These are phyloP conservation scores for Pichia deserticola DNA, from an alignment of 805 yeast genomes.

Conservation along the genomic window DNA sequence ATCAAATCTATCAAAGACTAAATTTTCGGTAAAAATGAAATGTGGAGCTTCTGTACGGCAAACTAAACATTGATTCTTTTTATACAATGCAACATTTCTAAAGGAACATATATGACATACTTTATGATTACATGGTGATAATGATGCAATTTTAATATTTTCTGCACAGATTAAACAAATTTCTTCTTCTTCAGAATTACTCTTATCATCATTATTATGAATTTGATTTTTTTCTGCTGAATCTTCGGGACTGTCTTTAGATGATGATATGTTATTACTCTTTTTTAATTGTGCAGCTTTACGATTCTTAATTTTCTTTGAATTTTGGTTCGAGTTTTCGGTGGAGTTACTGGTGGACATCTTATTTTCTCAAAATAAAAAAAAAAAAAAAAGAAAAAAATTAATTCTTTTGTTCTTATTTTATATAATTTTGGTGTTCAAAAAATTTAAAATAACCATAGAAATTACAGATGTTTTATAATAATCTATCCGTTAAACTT, in stretches of 20 bases:
- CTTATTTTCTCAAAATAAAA: too few species aligned
- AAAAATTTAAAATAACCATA: too few species aligned
- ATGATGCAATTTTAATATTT: conserved; percentile 50
- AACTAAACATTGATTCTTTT: conserved; percentile 67
- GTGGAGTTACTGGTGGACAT: too few species aligned
- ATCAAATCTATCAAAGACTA: conserved; percentile 32
- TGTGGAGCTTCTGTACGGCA: conserved; percentile 67
- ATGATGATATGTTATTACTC: too few species aligned
- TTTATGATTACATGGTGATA: conserved; percentile 77
- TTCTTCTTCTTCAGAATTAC: conserved; percentile 7
- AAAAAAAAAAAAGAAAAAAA: too few species aligned
- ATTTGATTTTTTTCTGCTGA: not conserved
- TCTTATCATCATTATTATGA: not conserved
- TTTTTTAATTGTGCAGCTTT: not conserved
- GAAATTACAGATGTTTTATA: too few species aligned
- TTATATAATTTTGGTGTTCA: too few species aligned
- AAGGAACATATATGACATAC: conserved; percentile 80
- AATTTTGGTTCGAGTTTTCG: too few species aligned
- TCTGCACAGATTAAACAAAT: conserved; percentile 84
- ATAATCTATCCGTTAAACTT: too few species aligned
- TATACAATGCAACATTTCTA: conserved; percentile 74
- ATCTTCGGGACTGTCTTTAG: not conserved
- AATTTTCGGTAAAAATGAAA: conserved; percentile 50
- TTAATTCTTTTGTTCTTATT: too few species aligned
- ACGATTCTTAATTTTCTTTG: not conserved